Evolutionary conservation across 345 rosid species (phyloP).

Genomic region (Moricandia arvensis): DNA sequence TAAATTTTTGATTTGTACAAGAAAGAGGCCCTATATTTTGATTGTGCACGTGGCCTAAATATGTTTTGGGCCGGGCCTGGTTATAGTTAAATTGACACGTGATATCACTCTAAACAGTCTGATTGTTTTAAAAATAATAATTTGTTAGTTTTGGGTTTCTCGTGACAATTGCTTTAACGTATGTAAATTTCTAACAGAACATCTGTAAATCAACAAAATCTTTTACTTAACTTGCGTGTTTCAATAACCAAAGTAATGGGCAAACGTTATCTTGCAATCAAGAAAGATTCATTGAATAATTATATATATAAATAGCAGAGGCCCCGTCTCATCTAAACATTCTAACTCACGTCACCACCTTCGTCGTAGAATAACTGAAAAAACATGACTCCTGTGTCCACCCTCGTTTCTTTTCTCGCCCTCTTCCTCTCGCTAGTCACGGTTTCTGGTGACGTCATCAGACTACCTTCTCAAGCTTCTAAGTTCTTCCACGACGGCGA

Average conservation of each 20-base stretch:
- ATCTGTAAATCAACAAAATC: background rate
- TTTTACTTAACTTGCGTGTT: conserved; percentile 10
- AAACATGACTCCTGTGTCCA: conserved; percentile 35
- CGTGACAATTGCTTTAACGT: conserved; percentile 16
- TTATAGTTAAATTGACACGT: background rate
- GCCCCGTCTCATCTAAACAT: background rate
- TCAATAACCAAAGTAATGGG: background rate
- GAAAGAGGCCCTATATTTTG: too few species aligned
- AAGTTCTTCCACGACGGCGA: conserved; percentile 49
- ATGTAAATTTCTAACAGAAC: background rate
- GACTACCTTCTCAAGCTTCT: conserved; percentile 63
- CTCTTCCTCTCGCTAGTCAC: conserved; percentile 30
- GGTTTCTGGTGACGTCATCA: conserved; percentile 44
- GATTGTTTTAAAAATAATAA: background rate
- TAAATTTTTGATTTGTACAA: too few species aligned
- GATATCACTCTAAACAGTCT: background rate
- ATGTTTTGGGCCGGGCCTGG: too few species aligned
- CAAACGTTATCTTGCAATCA: conserved; percentile 17
- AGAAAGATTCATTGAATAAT: conserved; percentile 7
- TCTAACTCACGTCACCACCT: conserved; percentile 21
- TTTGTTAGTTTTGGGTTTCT: background rate
- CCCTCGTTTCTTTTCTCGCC: conserved; percentile 29
- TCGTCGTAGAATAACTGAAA: background rate
- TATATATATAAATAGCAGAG: background rate
- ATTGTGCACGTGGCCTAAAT: too few species aligned